Evolutionary conservation across 2,329 filamentous ascomycete genomes (phyloP).

Genomic region (Sordariomycetes sp.): DNA sequence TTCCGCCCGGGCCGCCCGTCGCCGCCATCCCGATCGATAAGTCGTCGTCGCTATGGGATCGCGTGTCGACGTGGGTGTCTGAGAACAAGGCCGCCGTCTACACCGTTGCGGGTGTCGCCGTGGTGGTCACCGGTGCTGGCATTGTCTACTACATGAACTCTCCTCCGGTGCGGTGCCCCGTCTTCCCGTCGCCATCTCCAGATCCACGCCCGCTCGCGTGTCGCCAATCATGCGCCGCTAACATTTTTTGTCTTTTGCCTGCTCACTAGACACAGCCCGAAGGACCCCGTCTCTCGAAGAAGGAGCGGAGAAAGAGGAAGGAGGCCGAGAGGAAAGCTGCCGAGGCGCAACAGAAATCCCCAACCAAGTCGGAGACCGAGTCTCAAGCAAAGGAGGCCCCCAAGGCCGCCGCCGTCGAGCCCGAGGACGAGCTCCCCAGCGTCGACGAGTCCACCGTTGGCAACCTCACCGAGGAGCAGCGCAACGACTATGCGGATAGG

Average conservation of each 20-base stretch:
- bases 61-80: conserved; percentile 79
- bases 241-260: background rate
- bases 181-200: conserved; percentile 2
- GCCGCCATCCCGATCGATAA: conserved; percentile 34
- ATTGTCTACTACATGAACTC: conserved; percentile 77
- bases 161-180: conserved; percentile 28
- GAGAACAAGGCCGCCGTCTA: conserved; percentile 95
- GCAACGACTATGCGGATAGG: conserved; percentile 78
- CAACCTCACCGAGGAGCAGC: conserved; percentile 46
- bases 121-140: conserved; percentile 83
- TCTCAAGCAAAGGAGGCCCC: conserved; percentile 16
- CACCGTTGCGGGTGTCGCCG: conserved; percentile 86
- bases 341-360: conserved; percentile 13
- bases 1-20: conserved; percentile 28
- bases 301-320: conserved; percentile 79
- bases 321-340: conserved; percentile 53
- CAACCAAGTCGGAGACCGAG: conserved; percentile 17
- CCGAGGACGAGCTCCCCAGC: conserved; percentile 57
- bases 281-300: conserved; percentile 66
- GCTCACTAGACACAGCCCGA: conserved; percentile 13
- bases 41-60: conserved; percentile 71
- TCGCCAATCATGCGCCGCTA: background rate
- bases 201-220: background rate
- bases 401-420: conserved; percentile 38
- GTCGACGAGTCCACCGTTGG: conserved; percentile 43